Conservation (phyloP, 225 moss, liverwort and hornwort genomes). For the Pseudisothecium myosuroides region DNA sequence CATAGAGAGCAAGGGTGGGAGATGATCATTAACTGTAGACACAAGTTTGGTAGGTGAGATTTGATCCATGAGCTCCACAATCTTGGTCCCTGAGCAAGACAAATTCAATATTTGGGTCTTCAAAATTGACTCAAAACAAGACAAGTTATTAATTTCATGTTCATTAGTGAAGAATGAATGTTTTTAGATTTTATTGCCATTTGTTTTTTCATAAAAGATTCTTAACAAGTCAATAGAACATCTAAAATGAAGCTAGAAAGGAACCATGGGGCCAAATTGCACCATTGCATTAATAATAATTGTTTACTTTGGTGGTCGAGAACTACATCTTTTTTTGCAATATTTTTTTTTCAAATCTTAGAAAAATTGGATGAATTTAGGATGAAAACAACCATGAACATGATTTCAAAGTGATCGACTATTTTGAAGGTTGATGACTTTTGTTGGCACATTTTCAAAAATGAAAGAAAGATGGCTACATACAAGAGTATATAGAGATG, state of each 20-base stretch:
- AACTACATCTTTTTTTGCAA: background rate
- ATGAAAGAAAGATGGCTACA: background rate
- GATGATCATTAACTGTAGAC: fast-evolving
- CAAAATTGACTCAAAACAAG: background rate
- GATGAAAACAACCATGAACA: background rate
- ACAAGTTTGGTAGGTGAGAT: background rate
- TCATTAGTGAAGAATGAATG: too few species aligned
- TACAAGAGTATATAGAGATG: background rate
- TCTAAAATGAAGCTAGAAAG: too few species aligned
- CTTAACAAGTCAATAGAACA: background rate
- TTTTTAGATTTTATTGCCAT: fast-evolving
- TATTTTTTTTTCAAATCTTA: background rate
- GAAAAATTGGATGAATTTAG: background rate
- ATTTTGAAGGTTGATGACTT: background rate
- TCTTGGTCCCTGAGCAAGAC: background rate
- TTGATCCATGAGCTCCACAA: background rate
- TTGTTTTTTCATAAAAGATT: background rate
- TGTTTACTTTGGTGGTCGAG: background rate
- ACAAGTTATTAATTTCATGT: too few species aligned
- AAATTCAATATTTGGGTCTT: background rate
- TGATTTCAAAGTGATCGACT: too few species aligned
- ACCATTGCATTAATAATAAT: too few species aligned
- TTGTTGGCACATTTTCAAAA: background rate
- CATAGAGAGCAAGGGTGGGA: background rate
- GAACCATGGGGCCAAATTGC: too few species aligned